Evolutionary conservation across 305 asterid genomes (phyloP).

Genomic region (Solanum hybrid): DNA sequence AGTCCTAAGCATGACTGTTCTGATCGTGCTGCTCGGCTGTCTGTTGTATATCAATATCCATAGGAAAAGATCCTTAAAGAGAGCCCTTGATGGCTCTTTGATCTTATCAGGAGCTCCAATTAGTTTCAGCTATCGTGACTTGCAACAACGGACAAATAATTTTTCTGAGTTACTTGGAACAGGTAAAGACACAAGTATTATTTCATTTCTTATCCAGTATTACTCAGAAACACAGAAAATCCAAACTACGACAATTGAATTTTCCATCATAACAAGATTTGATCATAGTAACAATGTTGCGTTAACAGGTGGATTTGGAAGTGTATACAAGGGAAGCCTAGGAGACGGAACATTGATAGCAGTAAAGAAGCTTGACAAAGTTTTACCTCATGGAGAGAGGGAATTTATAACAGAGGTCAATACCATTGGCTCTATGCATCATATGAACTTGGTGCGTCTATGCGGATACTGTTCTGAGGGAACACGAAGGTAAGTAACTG

Average conservation of each 20-base stretch:
- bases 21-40: conserved; percentile 49
- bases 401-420: conserved; percentile 82
- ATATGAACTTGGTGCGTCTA: conserved; percentile 70
- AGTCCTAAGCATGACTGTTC: conserved; percentile 50
- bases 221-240: neutral
- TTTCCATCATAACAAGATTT: neutral
- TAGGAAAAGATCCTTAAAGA: conserved; percentile 39
- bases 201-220: neutral
- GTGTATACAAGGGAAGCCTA: conserved; percentile 66
- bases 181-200: conserved; percentile 29
- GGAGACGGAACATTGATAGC: conserved; percentile 67
- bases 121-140: conserved; percentile 57
- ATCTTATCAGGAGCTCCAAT: conserved; percentile 63
- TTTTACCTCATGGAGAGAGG: conserved; percentile 76
- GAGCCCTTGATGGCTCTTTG: conserved; percentile 53
- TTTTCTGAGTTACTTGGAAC: conserved; percentile 63
- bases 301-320: conserved; percentile 77
- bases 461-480: conserved; percentile 83
- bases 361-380: conserved; percentile 73
- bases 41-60: conserved; percentile 42
- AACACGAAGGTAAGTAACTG: conserved; percentile 35
- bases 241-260: neutral
- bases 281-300: neutral
- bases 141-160: conserved; percentile 47
- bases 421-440: conserved; percentile 88